Evolutionary conservation across 129 eudicot genomes (phyloP), one percentile per base, ranked within the genome.

Genomic region (Helianthus tuberosus): DNA sequence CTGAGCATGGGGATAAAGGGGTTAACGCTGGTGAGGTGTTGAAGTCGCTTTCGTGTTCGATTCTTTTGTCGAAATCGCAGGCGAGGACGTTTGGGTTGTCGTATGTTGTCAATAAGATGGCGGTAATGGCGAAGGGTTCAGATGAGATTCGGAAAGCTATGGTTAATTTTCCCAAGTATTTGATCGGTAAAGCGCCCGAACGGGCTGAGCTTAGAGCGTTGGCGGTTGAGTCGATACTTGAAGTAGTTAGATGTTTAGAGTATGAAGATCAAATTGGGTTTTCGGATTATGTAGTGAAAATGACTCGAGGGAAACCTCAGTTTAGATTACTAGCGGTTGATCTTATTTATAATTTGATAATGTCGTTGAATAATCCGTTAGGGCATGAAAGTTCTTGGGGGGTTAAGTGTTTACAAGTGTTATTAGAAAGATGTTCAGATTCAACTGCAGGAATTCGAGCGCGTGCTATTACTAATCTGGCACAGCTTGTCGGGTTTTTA

Each of bases 161-260:
- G 67, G 84, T 82, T 60, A 87, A 89, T 70, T 73, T 95, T 77
- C 87, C 92, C 0, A 91, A 78, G 87, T 91, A 84, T 87, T 77
- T 89, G 90, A 88, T 79, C 20, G 62, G 77, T 9, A 91, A 85
- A 78, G 94, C 99, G 0, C 96, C 96, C 0, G 99, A 95, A 72
- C 84, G 82, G 73, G 79, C 96, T 72, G 99, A 95, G 64, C 82
- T 86, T 67, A 85, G 99, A 68, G 86, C 92, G 14, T 68, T 79
- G 41, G 99, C 96, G 53, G 97, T 95, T 62, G 97, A 95, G 70
- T 84, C 91, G 7, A 85, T 95, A 27, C 84, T 91, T 53, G 94
- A 88, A 78, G 78, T 95, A 58, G 90, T 95, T 65, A 83, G 75
- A 76, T 78, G 82, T 62, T 70, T 89, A 77, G 96, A 91, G 32